Conservation (phyloP, 768 basidiomycete genomes). For the Hypholoma sublateritium region DNA sequence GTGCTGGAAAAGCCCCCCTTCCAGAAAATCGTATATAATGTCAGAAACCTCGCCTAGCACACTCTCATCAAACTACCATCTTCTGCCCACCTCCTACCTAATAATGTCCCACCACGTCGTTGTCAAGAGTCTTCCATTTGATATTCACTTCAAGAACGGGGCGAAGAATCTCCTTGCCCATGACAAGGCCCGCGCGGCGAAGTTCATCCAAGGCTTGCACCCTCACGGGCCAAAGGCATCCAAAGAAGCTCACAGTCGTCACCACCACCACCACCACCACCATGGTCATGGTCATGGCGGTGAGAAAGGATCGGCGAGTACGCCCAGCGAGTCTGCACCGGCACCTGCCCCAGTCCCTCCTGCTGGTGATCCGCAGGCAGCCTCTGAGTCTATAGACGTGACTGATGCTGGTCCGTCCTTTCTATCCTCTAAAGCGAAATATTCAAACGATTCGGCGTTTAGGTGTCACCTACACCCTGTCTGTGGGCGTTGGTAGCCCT, state of each 20-base stretch:
- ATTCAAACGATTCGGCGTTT: neutral
- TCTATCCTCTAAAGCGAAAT: neutral
- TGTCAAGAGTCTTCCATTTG: neutral
- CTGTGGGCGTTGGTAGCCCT: constrained; percentile 53
- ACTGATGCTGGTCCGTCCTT: constrained; percentile 47
- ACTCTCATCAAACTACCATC: neutral
- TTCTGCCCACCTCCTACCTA: neutral
- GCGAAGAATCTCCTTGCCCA: constrained; percentile 50
- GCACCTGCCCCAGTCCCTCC: constrained; percentile 17
- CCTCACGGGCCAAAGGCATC: constrained; percentile 50
- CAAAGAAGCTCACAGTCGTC: constrained; percentile 8
- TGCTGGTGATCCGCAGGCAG: constrained; percentile 16
- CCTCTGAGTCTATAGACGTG: constrained; percentile 46
- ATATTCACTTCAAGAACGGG: constrained; percentile 35
- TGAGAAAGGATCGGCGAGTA: constrained; percentile 1
- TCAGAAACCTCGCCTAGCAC: too few species aligned
- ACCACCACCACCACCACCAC: constrained; percentile 14
- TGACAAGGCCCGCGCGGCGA: constrained; percentile 55
- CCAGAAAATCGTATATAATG: too few species aligned
- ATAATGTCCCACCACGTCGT: neutral
- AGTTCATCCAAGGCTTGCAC: constrained; percentile 51
- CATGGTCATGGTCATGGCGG: constrained; percentile 8
- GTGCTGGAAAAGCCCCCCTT: too few species aligned
- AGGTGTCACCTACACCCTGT: constrained; percentile 51
- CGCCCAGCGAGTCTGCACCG: constrained; percentile 13